Evolutionary conservation across 2,329 filamentous ascomycete genomes (phyloP).

Genomic region (Cercospora janseana): DNA sequence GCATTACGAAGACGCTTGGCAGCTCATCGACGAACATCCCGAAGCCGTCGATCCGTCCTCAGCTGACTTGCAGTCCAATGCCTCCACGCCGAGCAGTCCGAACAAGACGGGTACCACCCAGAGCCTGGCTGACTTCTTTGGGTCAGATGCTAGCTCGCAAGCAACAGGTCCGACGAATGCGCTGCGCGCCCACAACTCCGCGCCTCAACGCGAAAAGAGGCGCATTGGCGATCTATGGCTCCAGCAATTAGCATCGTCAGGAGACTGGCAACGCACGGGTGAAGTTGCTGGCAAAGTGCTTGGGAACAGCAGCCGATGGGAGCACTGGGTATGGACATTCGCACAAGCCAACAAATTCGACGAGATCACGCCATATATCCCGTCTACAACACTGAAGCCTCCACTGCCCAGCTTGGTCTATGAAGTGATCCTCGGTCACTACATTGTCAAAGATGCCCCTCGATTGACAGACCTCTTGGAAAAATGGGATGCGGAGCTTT

Average conservation of each 20-base stretch:
- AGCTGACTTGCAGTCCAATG: conserved; percentile 38
- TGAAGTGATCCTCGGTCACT: conserved; percentile 84
- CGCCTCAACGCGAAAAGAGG: conserved; percentile 80
- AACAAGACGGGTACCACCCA: conserved; percentile 40
- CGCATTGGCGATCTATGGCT: conserved; percentile 93
- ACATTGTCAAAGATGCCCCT: conserved; percentile 73
- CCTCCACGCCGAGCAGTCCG: conserved; percentile 44
- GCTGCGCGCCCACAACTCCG: conserved; percentile 45
- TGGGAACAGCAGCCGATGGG: conserved; percentile 77
- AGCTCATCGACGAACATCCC: conserved; percentile 82
- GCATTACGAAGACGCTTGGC: conserved; percentile 83
- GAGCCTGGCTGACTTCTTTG: conserved; percentile 49
- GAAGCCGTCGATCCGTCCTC: conserved; percentile 55
- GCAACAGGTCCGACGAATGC: conserved; percentile 33
- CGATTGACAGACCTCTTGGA: conserved; percentile 77
- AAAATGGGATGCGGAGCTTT: conserved; percentile 79
- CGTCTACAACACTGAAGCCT: conserved; percentile 71
- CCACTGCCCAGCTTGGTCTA: conserved; percentile 80
- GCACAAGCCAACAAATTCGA: conserved; percentile 82
- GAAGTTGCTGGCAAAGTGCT: conserved; percentile 80
- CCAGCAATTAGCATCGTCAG: conserved; percentile 72
- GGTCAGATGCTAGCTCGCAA: conserved; percentile 59
- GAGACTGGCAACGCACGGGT: conserved; percentile 75
- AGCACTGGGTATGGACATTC: conserved; percentile 94
- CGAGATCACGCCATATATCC: conserved; percentile 83